phyloP scores from a whole-genome alignment of 23 red algal species.

The Agarophyton chilense region DNA sequence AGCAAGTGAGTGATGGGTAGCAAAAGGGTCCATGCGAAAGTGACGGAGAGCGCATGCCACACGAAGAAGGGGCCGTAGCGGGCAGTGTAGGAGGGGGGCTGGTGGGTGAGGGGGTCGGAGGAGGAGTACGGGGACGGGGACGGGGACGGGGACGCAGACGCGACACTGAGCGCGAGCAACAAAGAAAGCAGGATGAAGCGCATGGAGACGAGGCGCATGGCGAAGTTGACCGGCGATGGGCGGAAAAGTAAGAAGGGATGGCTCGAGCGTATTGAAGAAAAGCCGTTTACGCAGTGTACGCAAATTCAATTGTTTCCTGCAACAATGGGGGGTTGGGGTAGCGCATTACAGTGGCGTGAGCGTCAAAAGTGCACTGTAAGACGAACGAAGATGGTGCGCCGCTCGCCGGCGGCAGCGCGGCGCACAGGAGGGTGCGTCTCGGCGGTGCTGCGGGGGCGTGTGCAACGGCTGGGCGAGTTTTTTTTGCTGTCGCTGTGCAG shows the following conservation, averaged over 20 bases:
- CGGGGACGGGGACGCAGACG: background rate
- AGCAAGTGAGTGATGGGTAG: constrained; percentile 38
- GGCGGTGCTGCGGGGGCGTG: background rate
- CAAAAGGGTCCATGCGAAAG: constrained; percentile 41
- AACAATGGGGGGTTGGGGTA: too few relatives aligned
- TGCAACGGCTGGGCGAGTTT: background rate
- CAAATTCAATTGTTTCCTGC: background rate
- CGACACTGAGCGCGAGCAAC: background rate
- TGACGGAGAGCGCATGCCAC: constrained; percentile 38
- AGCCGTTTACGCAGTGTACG: background rate
- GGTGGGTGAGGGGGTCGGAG: background rate
- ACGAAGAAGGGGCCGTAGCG: constrained; percentile 29
- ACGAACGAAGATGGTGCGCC: too few relatives aligned
- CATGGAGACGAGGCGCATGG: background rate
- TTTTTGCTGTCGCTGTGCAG: background rate
- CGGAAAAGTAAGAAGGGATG: too few relatives aligned
- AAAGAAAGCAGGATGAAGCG: background rate
- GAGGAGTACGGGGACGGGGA: background rate
- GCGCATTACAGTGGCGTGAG: too few relatives aligned
- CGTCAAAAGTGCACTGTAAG: too few relatives aligned
- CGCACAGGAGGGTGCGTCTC: background rate
- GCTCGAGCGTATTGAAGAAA: background rate
- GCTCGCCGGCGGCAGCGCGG: background rate
- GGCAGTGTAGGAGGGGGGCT: background rate
- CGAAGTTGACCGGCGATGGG: too few relatives aligned